Percentiles rank a stretch among this genome's conserved stretches.
Evolutionary conservation across 495 filamentous ascomycete species (phyloP).

Genomic region (Trichoderma gamsii): DNA sequence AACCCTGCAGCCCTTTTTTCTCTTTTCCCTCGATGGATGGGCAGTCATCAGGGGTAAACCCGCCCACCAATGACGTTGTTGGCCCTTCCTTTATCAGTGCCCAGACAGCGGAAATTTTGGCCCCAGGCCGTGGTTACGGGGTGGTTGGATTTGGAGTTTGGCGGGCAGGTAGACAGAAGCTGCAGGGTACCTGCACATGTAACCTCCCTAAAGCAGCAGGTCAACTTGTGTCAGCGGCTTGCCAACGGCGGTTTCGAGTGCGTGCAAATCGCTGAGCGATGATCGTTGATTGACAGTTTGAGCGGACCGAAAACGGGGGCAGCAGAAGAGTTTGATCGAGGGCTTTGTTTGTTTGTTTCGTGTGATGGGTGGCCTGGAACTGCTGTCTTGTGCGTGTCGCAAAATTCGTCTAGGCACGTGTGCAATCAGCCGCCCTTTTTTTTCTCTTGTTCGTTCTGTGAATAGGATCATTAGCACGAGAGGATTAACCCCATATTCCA

Average conservation of each 20-base stretch:
- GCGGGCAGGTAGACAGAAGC: no score
- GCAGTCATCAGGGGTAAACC: constrained; percentile 7
- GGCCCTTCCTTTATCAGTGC: neutral
- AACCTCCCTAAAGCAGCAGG: constrained; percentile 14
- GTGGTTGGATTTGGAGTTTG: no score
- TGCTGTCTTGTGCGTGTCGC: no score
- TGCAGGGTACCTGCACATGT: neutral
- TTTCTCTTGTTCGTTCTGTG: no score
- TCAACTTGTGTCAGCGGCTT: neutral
- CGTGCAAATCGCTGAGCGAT: neutral
- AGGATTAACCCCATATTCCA: no score
- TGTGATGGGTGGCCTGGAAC: no score
- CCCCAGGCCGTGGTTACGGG: neutral
- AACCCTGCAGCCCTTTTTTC: constrained; percentile 4
- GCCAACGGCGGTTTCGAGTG: constrained; percentile 3
- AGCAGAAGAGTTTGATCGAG: no score
- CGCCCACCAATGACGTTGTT: constrained; percentile 14
- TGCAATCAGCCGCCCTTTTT: no score
- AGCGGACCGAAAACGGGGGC: neutral
- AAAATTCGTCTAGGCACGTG: no score
- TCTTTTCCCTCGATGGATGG: neutral
- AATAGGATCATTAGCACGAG: no score
- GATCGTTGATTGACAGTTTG: neutral
- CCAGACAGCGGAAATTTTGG: neutral
- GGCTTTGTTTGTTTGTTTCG: no score